Conservation (phyloP, 805 yeast genomes). For the Candida ponderosae region DNA sequence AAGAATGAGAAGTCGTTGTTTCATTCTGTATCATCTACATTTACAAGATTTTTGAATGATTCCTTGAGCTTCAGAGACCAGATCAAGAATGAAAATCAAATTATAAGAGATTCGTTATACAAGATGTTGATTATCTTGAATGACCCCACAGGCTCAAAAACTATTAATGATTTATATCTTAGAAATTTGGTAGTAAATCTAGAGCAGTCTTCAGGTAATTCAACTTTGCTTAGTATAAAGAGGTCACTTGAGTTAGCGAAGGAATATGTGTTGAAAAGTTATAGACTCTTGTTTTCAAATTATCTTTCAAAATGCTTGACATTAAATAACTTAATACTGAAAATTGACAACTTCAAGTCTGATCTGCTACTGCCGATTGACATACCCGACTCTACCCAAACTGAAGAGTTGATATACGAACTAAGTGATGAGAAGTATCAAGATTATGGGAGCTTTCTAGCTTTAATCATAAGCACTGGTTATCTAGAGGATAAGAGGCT, state of each 20-base stretch:
- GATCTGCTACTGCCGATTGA: conserved; percentile 2
- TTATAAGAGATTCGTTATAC: conserved; percentile 20
- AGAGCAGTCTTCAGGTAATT: conserved; percentile 12
- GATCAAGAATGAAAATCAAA: conserved; percentile 21
- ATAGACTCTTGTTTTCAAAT: conserved; percentile 19
- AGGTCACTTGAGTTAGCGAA: conserved; percentile 24
- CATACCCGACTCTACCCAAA: background rate
- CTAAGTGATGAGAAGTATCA: too few species aligned
- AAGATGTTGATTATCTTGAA: conserved; percentile 22
- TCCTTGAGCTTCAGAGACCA: conserved; percentile 28
- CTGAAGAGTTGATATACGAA: too few species aligned
- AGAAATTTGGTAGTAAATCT: conserved; percentile 25
- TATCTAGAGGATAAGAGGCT: too few species aligned
- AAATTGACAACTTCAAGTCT: conserved; percentile 2
- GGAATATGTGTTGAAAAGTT: conserved; percentile 22
- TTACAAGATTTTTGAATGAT: conserved; percentile 31
- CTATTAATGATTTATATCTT: conserved; percentile 33
- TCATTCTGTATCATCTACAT: conserved; percentile 39
- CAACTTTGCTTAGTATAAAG: conserved; percentile 25
- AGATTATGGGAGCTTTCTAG: too few species aligned
- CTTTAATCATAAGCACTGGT: too few species aligned
- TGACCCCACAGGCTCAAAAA: conserved; percentile 28
- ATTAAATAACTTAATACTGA: conserved; percentile 9
- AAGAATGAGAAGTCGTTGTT: conserved; percentile 43
- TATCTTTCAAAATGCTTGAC: conserved; percentile 17